Evolutionary conservation across 2,329 filamentous ascomycete species (phyloP).

Genomic region (Elsinoe ampelina): DNA sequence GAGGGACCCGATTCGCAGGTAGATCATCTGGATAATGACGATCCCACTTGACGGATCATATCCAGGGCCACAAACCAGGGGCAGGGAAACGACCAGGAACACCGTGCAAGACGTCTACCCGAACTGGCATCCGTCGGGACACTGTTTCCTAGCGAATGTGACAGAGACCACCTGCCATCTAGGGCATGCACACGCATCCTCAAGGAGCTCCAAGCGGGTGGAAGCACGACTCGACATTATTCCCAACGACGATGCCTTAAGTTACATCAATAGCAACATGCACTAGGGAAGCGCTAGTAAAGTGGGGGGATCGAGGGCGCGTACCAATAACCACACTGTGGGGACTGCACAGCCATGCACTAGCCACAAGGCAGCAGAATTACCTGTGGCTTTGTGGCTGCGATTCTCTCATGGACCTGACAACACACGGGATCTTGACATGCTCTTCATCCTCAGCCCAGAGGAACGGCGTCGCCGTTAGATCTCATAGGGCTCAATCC

Average conservation of each 20-base stretch:
- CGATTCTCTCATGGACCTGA: no score
- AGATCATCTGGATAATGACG: neutral
- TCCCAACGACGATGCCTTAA: neutral
- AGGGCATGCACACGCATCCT: neutral
- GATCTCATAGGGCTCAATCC: neutral
- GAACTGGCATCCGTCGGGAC: neutral
- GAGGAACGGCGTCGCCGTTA: neutral
- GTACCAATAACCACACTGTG: neutral
- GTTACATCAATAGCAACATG: conserved; percentile 9
- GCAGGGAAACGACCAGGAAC: neutral
- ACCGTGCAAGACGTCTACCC: neutral
- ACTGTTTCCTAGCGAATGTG: neutral
- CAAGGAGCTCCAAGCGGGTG: neutral
- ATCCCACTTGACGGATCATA: neutral
- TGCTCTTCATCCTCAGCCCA: no score
- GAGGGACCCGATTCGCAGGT: neutral
- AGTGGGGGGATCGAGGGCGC: neutral
- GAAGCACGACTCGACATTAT: neutral
- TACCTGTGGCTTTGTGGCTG: neutral
- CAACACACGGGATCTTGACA: no score
- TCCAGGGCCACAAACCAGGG: neutral
- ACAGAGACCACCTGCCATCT: neutral
- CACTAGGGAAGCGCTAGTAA: neutral
- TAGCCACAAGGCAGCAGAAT: conserved; percentile 6
- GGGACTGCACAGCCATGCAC: conserved; percentile 6